phyloP scores from a whole-genome alignment of 805 yeast species.

The Cyberlindnera veronae region DNA sequence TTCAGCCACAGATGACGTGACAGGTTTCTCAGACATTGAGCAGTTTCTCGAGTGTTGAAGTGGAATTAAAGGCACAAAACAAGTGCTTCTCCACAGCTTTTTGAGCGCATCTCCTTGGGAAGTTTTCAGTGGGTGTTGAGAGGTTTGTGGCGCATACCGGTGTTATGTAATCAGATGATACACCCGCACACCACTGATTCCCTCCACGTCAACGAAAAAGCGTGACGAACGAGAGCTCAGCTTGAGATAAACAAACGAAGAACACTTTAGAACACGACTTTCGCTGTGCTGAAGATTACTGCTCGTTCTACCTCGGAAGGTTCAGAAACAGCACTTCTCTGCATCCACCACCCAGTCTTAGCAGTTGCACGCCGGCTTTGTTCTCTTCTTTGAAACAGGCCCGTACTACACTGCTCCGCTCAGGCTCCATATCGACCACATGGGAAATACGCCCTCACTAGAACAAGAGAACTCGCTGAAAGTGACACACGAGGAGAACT shows the following conservation, averaged over 20 bases:
- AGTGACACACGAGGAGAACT: neutral
- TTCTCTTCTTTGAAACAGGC: too few relatives aligned
- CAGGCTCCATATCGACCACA: constrained; percentile 5
- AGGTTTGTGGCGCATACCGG: constrained; percentile 3
- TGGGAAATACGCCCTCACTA: constrained; percentile 15
- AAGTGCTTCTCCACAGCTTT: too few relatives aligned
- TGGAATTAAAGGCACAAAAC: neutral
- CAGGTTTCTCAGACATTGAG: constrained; percentile 3
- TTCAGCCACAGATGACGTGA: neutral
- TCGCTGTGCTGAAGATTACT: too few relatives aligned
- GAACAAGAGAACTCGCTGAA: constrained; percentile 4
- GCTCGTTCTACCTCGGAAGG: too few relatives aligned
- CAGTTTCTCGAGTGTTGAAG: too few relatives aligned
- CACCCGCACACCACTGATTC: constrained; percentile 6
- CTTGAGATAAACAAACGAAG: neutral
- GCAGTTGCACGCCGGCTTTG: too few relatives aligned
- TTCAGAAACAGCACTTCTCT: too few relatives aligned
- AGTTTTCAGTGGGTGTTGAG: neutral
- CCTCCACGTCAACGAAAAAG: constrained; percentile 7
- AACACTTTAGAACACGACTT: too few relatives aligned
- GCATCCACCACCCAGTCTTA: too few relatives aligned
- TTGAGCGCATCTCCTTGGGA: neutral
- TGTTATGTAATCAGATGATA: too few relatives aligned
- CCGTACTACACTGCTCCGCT: too few relatives aligned
- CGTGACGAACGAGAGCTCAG: neutral